Evolutionary conservation across 495 filamentous ascomycete species (phyloP), one percentile per base, ranked within the genome.

Genomic region (Trichocladium antarcticum): DNA sequence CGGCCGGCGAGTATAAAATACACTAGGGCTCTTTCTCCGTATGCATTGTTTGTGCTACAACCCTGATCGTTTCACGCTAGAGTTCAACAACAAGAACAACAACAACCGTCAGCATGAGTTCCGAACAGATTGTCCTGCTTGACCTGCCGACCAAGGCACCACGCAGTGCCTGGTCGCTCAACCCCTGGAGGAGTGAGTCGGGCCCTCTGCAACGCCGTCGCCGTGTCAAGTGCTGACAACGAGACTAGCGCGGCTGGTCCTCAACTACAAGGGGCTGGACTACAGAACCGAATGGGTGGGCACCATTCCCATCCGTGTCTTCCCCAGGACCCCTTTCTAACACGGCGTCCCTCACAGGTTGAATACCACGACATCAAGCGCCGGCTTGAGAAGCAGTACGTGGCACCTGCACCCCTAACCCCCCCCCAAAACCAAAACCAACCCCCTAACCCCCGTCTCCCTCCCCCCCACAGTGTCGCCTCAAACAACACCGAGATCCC

Each of bases 221-320:
- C 14, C 12, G 1, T n/a, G n/a, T n/a, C n/a, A 17, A 27, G 0
- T 6, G 9, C 11, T 20, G 11, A 20, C 22, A 43, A 39, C 1
- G 22, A 11, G 16, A 20, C 10, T 39, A 81, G 79, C 75, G 38
- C 78, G 80, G 3, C 52, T 83, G 12, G 22, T 62, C 21, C 47
- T 85, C 32, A 82, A 82, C 63, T 79, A 70, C 66, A 83, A 85
- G 57, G 63, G 65, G 6, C 58, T 83, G n/a, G 67, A 74, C 41
- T 83, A 82, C 64, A 66, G 69, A 48, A 85, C 81, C 5, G 67
- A 79, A 72, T 84, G 78, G 78, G 60, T 77, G n/a, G n/a, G n/a
- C n/a, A n/a, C n/a, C n/a, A n/a, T n/a, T n/a, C n/a, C n/a, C n/a
- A n/a, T n/a, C n/a, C n/a, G n/a, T n/a, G n/a, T n/a, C n/a, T n/a